Conservation (phyloP, 345 rosid species). For the Ricinus communis region DNA sequence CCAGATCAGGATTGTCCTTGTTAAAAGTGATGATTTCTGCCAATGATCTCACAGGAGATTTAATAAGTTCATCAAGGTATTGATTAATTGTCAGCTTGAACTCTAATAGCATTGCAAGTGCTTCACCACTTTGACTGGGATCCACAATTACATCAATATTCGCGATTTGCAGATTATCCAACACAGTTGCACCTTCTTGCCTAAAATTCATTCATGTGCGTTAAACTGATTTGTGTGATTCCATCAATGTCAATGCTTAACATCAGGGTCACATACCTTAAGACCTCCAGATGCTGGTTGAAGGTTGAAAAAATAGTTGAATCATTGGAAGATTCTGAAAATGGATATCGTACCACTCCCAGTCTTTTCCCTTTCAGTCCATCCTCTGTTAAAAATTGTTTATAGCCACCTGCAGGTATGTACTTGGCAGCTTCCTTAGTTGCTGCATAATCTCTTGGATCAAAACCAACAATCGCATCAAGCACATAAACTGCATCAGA, state of each 20-base stretch:
- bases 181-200: conserved; percentile 28
- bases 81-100: conserved; percentile 37
- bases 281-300: conserved; percentile 9
- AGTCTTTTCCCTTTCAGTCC: conserved; percentile 30
- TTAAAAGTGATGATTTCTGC: conserved; percentile 39
- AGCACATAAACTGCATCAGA: conserved; percentile 35
- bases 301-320: conserved; percentile 13
- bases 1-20: conserved; percentile 32
- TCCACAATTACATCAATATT: conserved; percentile 12
- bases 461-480: conserved; percentile 35
- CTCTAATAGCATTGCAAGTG: conserved; percentile 17
- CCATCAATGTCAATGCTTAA: background rate
- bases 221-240: background rate
- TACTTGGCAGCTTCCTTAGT: conserved; percentile 29
- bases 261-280: background rate
- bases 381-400: conserved; percentile 34
- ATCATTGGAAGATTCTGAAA: conserved; percentile 8
- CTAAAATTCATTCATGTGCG: background rate
- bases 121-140: conserved; percentile 16
- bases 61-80: conserved; percentile 30
- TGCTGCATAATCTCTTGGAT: conserved; percentile 28
- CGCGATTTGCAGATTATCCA: conserved; percentile 30
- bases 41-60: conserved; percentile 39
- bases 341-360: conserved; percentile 28
- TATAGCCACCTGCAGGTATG: conserved; percentile 38